phyloP scores from a whole-genome alignment of 495 filamentous ascomycete species.

The Neohortaea acidophila region DNA sequence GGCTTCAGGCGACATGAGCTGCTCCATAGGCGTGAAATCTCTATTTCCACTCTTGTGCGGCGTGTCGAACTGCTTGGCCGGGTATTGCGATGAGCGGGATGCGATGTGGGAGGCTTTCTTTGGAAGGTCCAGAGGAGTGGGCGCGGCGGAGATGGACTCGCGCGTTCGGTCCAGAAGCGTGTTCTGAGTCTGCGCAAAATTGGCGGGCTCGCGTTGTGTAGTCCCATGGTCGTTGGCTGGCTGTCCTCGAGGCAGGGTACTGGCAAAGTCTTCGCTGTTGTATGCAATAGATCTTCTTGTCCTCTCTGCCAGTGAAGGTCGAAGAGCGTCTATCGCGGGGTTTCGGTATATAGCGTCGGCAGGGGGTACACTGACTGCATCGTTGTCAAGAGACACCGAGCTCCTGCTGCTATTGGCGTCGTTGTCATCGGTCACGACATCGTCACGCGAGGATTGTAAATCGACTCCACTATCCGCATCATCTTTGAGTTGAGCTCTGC shows the following conservation, averaged over 20 bases:
- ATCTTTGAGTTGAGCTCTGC: too few relatives aligned
- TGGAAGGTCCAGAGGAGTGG: constrained; percentile 14
- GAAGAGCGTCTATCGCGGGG: constrained; percentile 4
- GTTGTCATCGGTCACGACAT: too few relatives aligned
- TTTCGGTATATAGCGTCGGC: neutral
- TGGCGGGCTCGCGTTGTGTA: neutral
- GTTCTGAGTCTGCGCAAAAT: neutral
- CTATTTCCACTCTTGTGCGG: constrained; percentile 25
- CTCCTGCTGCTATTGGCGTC: too few relatives aligned
- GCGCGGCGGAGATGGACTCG: constrained; percentile 58
- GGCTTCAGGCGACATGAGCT: constrained; percentile 49
- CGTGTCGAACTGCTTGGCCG: constrained; percentile 48
- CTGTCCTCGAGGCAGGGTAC: constrained; percentile 5
- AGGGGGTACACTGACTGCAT: too few relatives aligned
- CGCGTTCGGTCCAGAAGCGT: constrained; percentile 57
- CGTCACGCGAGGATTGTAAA: too few relatives aligned
- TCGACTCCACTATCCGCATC: neutral
- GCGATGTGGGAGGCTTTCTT: constrained; percentile 27
- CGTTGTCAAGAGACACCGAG: too few relatives aligned
- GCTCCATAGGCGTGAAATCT: constrained; percentile 39
- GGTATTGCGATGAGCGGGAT: constrained; percentile 33
- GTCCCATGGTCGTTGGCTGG: constrained; percentile 1
- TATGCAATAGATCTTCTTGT: constrained; percentile 32
- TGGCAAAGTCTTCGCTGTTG: constrained; percentile 10
- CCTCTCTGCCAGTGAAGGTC: constrained; percentile 29